Base-by-base conservation (phyloP, 1,284 basidiomycete species). In the Boletus smithii region DNA sequence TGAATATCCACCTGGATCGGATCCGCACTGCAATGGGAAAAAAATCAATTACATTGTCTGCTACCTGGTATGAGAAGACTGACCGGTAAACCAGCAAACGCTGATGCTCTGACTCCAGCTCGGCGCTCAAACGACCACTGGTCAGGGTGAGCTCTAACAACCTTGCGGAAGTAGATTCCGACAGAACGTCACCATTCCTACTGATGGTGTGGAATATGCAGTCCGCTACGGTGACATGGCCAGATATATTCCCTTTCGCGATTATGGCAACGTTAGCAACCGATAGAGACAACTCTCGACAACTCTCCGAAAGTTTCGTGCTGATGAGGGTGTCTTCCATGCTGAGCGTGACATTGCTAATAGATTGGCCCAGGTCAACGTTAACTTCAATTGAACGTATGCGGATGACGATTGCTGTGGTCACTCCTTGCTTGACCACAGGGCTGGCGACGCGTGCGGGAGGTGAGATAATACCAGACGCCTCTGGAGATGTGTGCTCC, bases 41-140 rank as follows among this genome's bases (percentile, higher is more conserved):
- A n/a, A 40, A 29, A 30, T 46, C 20, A 58, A 32, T 34, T 5
- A 29, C 3, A 18, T 37, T 5, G n/a, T 31, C 9, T 22, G 42
- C 7, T 29, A 45, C 37, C 35, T 42, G 26, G 35, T 17, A 33
- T 16, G 4, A 42, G 16, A 30, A 24, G 32, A 71, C 80, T 60
- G 55, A 91, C 87, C 85, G 80, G 65, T 93, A 91, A 48, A 87
- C 79, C 23, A 93, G 69, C 26, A 94, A 69, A 54, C 80, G 81
- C 55, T 87, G 82, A 58, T 85, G 83, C 50, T 91, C 89, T 11
- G 91, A 87, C 60, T 88, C 83, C 20, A 93, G 68, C 26, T 77
- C 76, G 10, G 81, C 76, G 43, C 80, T 73, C 51, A 93, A 63
- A 29, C 82, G 74, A 4, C 88, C 90, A 54, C 82, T 90, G 4